Conservation (phyloP, 2,329 filamentous ascomycete species). For the Ophiostoma tasmaniense region DNA sequence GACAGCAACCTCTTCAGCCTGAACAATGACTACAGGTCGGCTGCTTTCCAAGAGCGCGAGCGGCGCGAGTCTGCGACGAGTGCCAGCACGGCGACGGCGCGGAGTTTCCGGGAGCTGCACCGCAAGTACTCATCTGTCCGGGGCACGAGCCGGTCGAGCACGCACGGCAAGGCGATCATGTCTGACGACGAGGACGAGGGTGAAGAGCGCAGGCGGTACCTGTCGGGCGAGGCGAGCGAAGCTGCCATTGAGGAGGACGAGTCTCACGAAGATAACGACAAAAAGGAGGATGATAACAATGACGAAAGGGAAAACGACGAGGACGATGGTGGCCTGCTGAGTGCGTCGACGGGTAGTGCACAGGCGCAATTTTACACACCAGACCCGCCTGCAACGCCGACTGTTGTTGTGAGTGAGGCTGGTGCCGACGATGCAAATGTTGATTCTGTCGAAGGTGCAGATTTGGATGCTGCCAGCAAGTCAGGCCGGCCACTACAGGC, state of each 20-base stretch:
- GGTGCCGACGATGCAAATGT: neutral
- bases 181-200: slow-evolving; percentile 53
- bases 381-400: slow-evolving; percentile 31
- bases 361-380: slow-evolving; percentile 36
- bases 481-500: slow-evolving; percentile 7
- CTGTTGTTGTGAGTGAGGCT: neutral
- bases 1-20: slow-evolving; percentile 2
- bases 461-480: neutral
- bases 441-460: neutral
- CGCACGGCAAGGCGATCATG: slow-evolving; percentile 21
- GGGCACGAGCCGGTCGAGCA: slow-evolving; percentile 30
- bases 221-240: slow-evolving; percentile 14
- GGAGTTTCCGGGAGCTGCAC: slow-evolving; percentile 56
- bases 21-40: slow-evolving; percentile 41
- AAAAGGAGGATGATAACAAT: slow-evolving; percentile 3
- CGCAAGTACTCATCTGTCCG: slow-evolving; percentile 50
- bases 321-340: slow-evolving; percentile 24
- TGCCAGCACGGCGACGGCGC: slow-evolving; percentile 56
- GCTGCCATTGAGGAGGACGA: slow-evolving; percentile 27
- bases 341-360: slow-evolving; percentile 10
- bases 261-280: neutral
- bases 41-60: slow-evolving; percentile 38
- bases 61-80: slow-evolving; percentile 56
- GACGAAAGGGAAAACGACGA: slow-evolving; percentile 18
- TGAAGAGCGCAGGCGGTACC: slow-evolving; percentile 30